Percentiles rank a stretch among this genome's conserved stretches.
Evolutionary conservation across 306 rosid species (phyloP).

Genomic region (Nissolia schottii): DNA sequence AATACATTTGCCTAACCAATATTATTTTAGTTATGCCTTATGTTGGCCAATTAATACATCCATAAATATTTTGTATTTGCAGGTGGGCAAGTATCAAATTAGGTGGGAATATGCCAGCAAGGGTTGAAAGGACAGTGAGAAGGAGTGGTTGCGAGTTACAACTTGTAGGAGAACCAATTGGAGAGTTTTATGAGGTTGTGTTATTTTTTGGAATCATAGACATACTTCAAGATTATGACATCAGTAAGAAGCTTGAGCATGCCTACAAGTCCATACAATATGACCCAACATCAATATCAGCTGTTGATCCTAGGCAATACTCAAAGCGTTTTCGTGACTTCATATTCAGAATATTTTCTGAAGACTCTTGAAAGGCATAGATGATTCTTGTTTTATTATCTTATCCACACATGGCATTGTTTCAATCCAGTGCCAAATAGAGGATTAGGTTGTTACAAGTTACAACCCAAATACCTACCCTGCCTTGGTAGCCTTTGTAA

Average conservation of each 20-base stretch:
- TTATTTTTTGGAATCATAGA: slow-evolving; percentile 77
- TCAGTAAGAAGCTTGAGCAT: slow-evolving; percentile 86
- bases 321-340: slow-evolving; percentile 90
- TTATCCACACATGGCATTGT: neutral
- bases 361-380: slow-evolving; percentile 37
- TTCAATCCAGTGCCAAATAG: slow-evolving; percentile 31
- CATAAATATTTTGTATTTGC: slow-evolving; percentile 16
- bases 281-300: slow-evolving; percentile 79
- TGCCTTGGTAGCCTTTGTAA: neutral
- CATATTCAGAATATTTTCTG: slow-evolving; percentile 58
- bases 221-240: slow-evolving; percentile 88
- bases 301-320: slow-evolving; percentile 88
- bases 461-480: neutral
- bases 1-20: neutral
- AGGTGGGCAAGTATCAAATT: slow-evolving; percentile 77
- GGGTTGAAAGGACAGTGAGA: slow-evolving; percentile 71
- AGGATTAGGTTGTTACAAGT: neutral
- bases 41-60: slow-evolving; percentile 36
- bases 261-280: slow-evolving; percentile 84
- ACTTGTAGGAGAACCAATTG: slow-evolving; percentile 72
- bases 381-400: neutral
- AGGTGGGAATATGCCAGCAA: slow-evolving; percentile 84
- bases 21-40: slow-evolving; percentile 37
- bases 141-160: slow-evolving; percentile 54
- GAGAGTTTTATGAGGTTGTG: slow-evolving; percentile 73